Percentiles rank a stretch among this genome's conserved stretches.
These are phyloP conservation scores for Flaveria brownii DNA, from an alignment of 129 eudicot genomes.

Conservation along the genomic window DNA sequence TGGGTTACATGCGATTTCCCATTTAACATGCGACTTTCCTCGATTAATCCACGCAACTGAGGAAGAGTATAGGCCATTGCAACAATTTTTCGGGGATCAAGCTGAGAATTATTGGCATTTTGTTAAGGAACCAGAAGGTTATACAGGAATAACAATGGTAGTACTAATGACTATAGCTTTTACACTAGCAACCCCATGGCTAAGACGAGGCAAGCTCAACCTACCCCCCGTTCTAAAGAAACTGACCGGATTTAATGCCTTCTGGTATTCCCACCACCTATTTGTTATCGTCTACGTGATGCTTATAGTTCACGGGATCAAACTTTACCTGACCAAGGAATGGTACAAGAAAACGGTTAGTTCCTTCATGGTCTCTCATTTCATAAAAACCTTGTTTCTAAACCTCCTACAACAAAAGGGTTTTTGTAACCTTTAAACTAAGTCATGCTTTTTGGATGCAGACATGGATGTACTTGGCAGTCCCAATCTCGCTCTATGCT, in stretches of 20 bases:
- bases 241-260: constrained; percentile 94
- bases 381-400: background rate
- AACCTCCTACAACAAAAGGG: background rate
- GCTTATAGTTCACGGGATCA: constrained; percentile 72
- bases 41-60: constrained; percentile 50
- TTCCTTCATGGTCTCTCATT: background rate
- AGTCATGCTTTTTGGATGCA: constrained; percentile 23
- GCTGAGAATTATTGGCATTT: constrained; percentile 65
- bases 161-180: constrained; percentile 68
- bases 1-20: constrained; percentile 84
- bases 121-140: constrained; percentile 62
- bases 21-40: constrained; percentile 92
- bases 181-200: constrained; percentile 78
- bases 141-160: constrained; percentile 78
- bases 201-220: constrained; percentile 72
- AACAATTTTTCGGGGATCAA: constrained; percentile 59
- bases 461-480: constrained; percentile 92
- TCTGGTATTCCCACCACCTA: constrained; percentile 97
- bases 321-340: constrained; percentile 68
- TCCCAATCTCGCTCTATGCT: constrained; percentile 63
- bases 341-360: constrained; percentile 93
- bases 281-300: constrained; percentile 69
- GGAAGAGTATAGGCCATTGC: constrained; percentile 49
- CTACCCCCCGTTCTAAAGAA: constrained; percentile 78
- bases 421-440: constrained; percentile 13